A percentile compares a stretch with the other conserved stretches of the same genome.
These are phyloP conservation scores for Penicillium nordicum DNA, from an alignment of 2,329 filamentous ascomycete species.

Conservation along the genomic window DNA sequence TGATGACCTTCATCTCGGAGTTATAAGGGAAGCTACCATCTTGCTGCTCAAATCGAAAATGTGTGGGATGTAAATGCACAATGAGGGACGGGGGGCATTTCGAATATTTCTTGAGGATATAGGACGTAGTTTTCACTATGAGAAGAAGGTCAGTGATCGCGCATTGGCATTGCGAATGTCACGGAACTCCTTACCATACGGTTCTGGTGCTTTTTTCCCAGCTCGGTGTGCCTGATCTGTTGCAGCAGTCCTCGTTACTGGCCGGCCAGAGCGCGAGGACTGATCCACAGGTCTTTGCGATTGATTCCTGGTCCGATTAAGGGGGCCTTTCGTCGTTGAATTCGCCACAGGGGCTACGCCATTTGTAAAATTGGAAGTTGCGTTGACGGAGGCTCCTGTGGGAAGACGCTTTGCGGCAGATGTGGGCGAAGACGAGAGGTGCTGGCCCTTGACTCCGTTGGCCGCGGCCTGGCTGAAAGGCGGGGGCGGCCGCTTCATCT, in stretches of 20 bases:
- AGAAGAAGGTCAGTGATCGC: slow-evolving; percentile 12
- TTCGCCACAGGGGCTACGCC: slow-evolving; percentile 23
- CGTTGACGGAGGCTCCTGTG: slow-evolving; percentile 35
- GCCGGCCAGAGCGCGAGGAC: slow-evolving; percentile 32
- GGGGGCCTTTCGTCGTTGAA: slow-evolving; percentile 25
- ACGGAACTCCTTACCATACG: slow-evolving; percentile 40
- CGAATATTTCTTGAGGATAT: slow-evolving; percentile 78
- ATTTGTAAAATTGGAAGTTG: slow-evolving; percentile 47
- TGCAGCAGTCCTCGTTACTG: slow-evolving; percentile 31
- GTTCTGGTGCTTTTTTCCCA: slow-evolving; percentile 42
- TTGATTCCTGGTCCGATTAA: slow-evolving; percentile 59
- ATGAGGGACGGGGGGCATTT: slow-evolving; percentile 75
- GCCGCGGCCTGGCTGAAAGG: slow-evolving; percentile 60
- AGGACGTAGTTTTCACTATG: slow-evolving; percentile 67
- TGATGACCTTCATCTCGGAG: slow-evolving; percentile 78
- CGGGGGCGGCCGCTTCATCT: slow-evolving; percentile 66
- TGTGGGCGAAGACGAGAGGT: slow-evolving; percentile 58
- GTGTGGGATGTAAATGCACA: slow-evolving; percentile 76
- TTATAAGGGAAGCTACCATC: slow-evolving; percentile 90
- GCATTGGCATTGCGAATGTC: slow-evolving; percentile 5
- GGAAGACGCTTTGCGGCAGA: slow-evolving; percentile 56
- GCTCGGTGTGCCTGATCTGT: slow-evolving; percentile 34
- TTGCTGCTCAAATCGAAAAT: slow-evolving; percentile 91
- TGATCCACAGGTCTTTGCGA: slow-evolving; percentile 41
- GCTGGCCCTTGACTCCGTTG: slow-evolving; percentile 58